Conservation (phyloP, 345 rosid genomes). For the Draba incana region DNA sequence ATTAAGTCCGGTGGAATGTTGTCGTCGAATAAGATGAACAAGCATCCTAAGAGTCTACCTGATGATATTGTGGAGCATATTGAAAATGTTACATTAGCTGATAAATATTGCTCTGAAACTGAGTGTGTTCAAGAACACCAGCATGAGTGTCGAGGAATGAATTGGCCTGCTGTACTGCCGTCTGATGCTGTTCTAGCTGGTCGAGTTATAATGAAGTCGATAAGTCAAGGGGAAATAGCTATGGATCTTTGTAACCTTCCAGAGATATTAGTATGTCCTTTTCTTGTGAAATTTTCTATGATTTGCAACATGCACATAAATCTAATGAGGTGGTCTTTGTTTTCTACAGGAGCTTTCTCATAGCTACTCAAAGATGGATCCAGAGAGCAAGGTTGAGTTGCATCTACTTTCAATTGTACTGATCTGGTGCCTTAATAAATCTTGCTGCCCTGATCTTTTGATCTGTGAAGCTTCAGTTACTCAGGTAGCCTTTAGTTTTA, state of each 20-base stretch:
- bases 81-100: conserved; percentile 41
- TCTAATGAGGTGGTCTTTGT: conserved; percentile 17
- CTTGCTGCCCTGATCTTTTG: conserved; percentile 53
- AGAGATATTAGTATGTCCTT: conserved; percentile 52
- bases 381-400: conserved; percentile 74
- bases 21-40: conserved; percentile 31
- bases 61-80: conserved; percentile 48
- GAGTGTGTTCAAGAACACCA: conserved; percentile 66
- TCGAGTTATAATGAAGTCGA: conserved; percentile 59
- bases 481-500: conserved; percentile 42
- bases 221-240: conserved; percentile 46
- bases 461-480: conserved; percentile 57
- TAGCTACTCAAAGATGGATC: conserved; percentile 56
- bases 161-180: conserved; percentile 82
- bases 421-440: conserved; percentile 61
- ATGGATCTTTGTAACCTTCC: conserved; percentile 41
- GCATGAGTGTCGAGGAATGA: conserved; percentile 77
- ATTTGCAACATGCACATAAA: neutral
- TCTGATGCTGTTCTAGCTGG: conserved; percentile 79
- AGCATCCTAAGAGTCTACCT: conserved; percentile 40
- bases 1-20: conserved; percentile 55
- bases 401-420: conserved; percentile 70
- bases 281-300: neutral
- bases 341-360: conserved; percentile 62
- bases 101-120: conserved; percentile 28